phyloP scores from a whole-genome alignment of 2,329 filamentous ascomycete species.

The Claviceps monticola region DNA sequence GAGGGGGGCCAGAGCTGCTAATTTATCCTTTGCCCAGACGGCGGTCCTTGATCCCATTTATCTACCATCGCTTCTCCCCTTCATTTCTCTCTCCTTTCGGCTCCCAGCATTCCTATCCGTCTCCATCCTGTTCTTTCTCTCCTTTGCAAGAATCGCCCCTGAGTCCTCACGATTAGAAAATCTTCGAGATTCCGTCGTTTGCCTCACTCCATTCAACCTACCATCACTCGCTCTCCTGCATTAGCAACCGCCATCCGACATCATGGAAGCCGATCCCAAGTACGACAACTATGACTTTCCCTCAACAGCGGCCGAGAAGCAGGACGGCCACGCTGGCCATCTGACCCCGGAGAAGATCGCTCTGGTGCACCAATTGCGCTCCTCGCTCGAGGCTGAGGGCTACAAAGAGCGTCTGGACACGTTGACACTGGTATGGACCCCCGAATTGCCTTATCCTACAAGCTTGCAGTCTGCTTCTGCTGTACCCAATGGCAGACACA shows the following conservation, averaged over 20 bases:
- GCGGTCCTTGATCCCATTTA: neutral
- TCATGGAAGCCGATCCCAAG: constrained; percentile 62
- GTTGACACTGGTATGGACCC: constrained; percentile 59
- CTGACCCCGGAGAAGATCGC: constrained; percentile 80
- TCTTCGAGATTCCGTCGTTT: neutral
- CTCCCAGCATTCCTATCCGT: neutral
- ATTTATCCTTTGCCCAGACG: neutral
- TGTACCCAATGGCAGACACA: neutral
- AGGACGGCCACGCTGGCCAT: constrained; percentile 74
- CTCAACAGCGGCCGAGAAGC: constrained; percentile 54
- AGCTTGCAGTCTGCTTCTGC: neutral
- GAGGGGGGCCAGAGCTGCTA: neutral
- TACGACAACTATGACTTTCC: constrained; percentile 96
- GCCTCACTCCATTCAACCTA: neutral
- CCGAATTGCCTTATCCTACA: neutral
- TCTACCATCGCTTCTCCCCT: neutral
- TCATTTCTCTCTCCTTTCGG: neutral
- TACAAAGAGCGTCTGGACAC: constrained; percentile 81
- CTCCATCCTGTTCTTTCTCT: neutral
- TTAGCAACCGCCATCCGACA: constrained; percentile 8
- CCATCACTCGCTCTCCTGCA: neutral
- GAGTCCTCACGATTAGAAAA: neutral
- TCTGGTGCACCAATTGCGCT: constrained; percentile 71
- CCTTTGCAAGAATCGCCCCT: neutral
- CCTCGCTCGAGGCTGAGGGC: constrained; percentile 71